phyloP scores from a whole-genome alignment of 2,329 filamentous ascomycete genomes.

The Ilyonectria mors-panacis region DNA sequence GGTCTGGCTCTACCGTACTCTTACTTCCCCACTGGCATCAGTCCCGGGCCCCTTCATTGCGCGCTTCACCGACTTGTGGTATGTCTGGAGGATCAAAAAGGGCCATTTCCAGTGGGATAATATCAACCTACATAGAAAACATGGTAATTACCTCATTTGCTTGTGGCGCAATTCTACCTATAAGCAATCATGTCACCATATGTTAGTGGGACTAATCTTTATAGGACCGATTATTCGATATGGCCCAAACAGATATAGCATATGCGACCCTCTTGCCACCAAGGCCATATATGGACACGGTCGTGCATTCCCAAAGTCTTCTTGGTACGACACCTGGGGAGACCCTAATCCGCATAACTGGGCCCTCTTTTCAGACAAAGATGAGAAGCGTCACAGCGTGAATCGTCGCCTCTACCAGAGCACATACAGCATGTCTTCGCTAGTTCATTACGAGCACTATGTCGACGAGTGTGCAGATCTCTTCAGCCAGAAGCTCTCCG shows the following conservation, averaged over 20 bases:
- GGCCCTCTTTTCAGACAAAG: slow-evolving; percentile 4
- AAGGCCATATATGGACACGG: slow-evolving; percentile 8
- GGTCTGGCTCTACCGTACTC: not conserved
- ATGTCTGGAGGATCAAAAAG: slow-evolving; percentile 5
- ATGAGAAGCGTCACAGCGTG: slow-evolving; percentile 7
- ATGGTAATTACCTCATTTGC: not conserved
- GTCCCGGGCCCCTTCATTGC: slow-evolving; percentile 15
- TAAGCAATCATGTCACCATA: not conserved
- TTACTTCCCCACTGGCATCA: slow-evolving; percentile 10
- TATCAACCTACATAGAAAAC: slow-evolving; percentile 11
- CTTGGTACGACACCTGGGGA: slow-evolving; percentile 15
- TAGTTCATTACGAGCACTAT: slow-evolving; percentile 16
- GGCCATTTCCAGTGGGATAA: slow-evolving; percentile 18
- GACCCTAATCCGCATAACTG: slow-evolving; percentile 9
- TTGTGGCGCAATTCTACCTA: not conserved
- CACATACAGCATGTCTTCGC: slow-evolving; percentile 20
- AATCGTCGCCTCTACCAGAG: slow-evolving; percentile 17
- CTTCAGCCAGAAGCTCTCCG: not conserved
- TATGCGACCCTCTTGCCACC: slow-evolving; percentile 14
- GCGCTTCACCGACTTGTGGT: slow-evolving; percentile 21
- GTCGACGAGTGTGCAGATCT: slow-evolving; percentile 17
- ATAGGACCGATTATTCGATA: slow-evolving; percentile 15
- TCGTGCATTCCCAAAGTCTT: slow-evolving; percentile 3
- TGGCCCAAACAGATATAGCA: slow-evolving; percentile 17
- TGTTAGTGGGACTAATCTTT: not conserved